These are phyloP conservation scores for Rhizopogon sp. DNA, from an alignment of 768 basidiomycete species.

Conservation along the genomic window DNA sequence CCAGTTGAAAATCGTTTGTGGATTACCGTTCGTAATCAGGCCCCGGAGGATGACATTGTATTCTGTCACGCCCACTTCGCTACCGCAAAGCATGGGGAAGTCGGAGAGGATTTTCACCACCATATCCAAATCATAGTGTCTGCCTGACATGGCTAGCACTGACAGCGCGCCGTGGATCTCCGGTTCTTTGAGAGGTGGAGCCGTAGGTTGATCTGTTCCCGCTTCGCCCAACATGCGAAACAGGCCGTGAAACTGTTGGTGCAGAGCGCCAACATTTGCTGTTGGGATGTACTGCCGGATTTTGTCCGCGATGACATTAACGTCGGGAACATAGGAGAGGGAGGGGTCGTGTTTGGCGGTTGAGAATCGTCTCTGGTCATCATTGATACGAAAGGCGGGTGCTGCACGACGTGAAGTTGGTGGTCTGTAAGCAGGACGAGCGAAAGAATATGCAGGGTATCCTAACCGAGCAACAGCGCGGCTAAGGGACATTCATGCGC, in stretches of 20 bases:
- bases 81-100: constrained; percentile 41
- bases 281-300: background rate
- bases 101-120: constrained; percentile 49
- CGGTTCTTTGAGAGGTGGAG: constrained; percentile 7
- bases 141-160: constrained; percentile 46
- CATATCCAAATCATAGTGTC: constrained; percentile 47
- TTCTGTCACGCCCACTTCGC: constrained; percentile 39
- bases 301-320: background rate
- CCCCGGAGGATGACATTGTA: constrained; percentile 46
- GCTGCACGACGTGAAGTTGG: background rate
- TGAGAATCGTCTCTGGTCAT: background rate
- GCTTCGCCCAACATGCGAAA: background rate
- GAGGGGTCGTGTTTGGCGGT: background rate
- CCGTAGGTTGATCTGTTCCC: background rate
- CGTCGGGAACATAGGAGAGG: background rate
- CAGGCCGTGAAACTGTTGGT: background rate
- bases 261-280: background rate
- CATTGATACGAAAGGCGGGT: background rate
- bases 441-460: constrained; percentile 20
- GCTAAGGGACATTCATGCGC: constrained; percentile 61
- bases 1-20: constrained; percentile 43
- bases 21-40: constrained; percentile 40
- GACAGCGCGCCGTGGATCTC: constrained; percentile 38
- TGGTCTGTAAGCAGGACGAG: constrained; percentile 10
- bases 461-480: constrained; percentile 31